phyloP scores from a whole-genome alignment of 2,329 filamentous ascomycete genomes.

The Amesomyces nigricolor region DNA sequence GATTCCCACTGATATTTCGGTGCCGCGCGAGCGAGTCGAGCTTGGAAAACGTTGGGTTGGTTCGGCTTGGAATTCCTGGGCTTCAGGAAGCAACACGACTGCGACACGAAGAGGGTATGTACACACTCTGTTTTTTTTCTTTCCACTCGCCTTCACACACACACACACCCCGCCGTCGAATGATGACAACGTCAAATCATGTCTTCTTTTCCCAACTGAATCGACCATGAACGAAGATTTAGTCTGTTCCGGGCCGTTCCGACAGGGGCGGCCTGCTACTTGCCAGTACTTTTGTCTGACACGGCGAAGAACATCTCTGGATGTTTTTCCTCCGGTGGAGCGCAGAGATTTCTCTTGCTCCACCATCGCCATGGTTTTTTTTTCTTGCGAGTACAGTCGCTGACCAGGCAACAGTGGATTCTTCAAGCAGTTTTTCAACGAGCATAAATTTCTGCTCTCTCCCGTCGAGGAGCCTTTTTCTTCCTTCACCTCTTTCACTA shows the following conservation, averaged over 20 bases:
- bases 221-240: conserved; percentile 75
- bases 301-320: conserved; percentile 10
- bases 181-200: conserved; percentile 66
- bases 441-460: conserved; percentile 5
- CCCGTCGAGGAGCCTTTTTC: neutral
- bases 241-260: conserved; percentile 59
- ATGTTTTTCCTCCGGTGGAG: conserved; percentile 10
- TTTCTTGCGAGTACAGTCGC: conserved; percentile 8
- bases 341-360: conserved; percentile 1
- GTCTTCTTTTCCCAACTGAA: conserved; percentile 86
- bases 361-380: conserved; percentile 1
- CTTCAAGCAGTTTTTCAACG: neutral
- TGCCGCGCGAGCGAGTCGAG: neutral
- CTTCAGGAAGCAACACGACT: conserved; percentile 4
- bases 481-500: conserved; percentile 6
- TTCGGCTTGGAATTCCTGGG: neutral
- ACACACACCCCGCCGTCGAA: conserved; percentile 36
- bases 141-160: neutral
- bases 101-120: conserved; percentile 22
- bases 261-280: conserved; percentile 68
- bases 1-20: neutral
- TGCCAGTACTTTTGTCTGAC: conserved; percentile 83
- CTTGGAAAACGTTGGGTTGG: neutral
- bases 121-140: neutral
- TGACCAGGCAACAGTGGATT: conserved; percentile 18